phyloP scores from a whole-genome alignment of 106 monocot genomes.

The Allium fistulosum region DNA sequence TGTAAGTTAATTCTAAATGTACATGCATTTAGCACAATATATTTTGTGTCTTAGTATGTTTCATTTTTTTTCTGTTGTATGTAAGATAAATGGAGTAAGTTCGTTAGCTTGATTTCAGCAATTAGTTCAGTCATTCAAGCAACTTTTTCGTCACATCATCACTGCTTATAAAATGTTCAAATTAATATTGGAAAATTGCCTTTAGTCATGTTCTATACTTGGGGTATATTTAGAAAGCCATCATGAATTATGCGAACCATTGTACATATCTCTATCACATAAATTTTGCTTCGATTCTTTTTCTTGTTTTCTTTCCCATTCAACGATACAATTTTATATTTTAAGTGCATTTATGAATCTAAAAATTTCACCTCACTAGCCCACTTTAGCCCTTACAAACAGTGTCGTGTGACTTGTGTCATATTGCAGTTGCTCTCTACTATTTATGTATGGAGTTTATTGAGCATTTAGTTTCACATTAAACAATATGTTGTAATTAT shows the following conservation, averaged over 20 bases:
- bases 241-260: too few relatives aligned
- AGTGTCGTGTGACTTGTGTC: too few relatives aligned
- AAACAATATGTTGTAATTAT: slow-evolving; percentile 6
- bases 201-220: too few relatives aligned
- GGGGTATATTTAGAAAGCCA: too few relatives aligned
- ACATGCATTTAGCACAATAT: too few relatives aligned
- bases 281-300: background rate
- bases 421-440: background rate
- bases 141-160: too few relatives aligned
- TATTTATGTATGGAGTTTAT: background rate
- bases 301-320: background rate
- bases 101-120: background rate
- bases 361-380: too few relatives aligned
- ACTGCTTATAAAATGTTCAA: background rate
- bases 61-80: background rate
- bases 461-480: background rate
- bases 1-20: slow-evolving; percentile 28
- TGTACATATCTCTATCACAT: background rate
- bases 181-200: too few relatives aligned
- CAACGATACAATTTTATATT: background rate
- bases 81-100: background rate
- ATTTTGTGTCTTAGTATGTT: background rate
- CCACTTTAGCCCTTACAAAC: too few relatives aligned
- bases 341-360: background rate
- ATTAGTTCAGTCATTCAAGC: background rate